Evolutionary conservation across 1,284 basidiomycete genomes (phyloP), one percentile per base, ranked within the genome.

Genomic region (Cryptococcus amylolentus): DNA sequence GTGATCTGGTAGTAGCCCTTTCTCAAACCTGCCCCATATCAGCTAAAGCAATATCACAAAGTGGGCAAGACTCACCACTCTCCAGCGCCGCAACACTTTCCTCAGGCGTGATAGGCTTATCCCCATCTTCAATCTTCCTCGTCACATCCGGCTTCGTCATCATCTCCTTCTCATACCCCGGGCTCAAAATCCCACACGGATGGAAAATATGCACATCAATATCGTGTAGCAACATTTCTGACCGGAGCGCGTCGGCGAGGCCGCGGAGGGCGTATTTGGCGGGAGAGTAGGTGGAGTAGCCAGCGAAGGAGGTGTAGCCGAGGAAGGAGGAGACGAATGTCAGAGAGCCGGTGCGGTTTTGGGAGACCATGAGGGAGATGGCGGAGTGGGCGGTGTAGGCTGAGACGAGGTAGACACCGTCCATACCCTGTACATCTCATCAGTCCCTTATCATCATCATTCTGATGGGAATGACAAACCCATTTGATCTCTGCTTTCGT

Each of bases 241-340:
- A 87, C 14, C 89, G 86, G 18, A 98, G 81, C 0, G 86, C 82
- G 65, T 98, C 94, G 10, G 91, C 90, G 1, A 97, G 83, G 37
- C 88, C 93, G 78, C 92, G 81, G 14, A 97, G 77, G 10, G 95
- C 95, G 66, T 88, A 87, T 75, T 97, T 98, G 49, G 86, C 88
- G 0, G 94, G 91, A 1, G 89, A 80, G 73, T 98, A 98, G 2
- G 87, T 83, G 4, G 88, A 81, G 68, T 89, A 98, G 0, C 95
- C 94, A 16, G 89, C 80, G 50, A 97, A 82, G 1, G 86, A 84
- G 80, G 92, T 88, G 64, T 88, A 85, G 0, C 87, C 88, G 14
- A 95, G 75, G n/a, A 87, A 83, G 0, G 90, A 93, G 8, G 87
- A 87, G 23, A 91, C 85, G 50, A 98, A 84, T 4, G 91, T 82